A percentile compares a stretch with the other conserved stretches of the same genome.
Evolutionary conservation across 106 monocot species (phyloP).

Genomic region (Hemerocallis citrina): DNA sequence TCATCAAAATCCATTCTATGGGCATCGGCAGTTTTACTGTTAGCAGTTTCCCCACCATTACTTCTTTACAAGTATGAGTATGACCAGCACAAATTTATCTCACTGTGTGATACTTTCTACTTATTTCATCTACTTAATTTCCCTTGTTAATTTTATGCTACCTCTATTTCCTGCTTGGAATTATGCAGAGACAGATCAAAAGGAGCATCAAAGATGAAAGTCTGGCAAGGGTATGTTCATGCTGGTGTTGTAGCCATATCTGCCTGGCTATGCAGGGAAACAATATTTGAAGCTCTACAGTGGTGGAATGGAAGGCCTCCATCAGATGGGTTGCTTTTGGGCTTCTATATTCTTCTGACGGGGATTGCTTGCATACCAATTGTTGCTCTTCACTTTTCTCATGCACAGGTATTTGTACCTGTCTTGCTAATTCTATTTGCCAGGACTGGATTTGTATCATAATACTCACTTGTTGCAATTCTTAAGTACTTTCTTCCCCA

Average conservation of each 20-base stretch:
- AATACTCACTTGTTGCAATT: too few species aligned
- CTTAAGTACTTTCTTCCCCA: too few species aligned
- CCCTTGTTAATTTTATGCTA: background rate
- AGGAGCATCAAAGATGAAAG: slow-evolving; percentile 81
- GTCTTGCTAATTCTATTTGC: too few species aligned
- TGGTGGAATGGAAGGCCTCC: slow-evolving; percentile 94
- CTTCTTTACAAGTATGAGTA: slow-evolving; percentile 90
- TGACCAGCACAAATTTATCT: slow-evolving; percentile 7
- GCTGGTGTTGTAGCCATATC: slow-evolving; percentile 76
- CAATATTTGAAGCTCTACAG: slow-evolving; percentile 93
- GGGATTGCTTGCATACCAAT: slow-evolving; percentile 87
- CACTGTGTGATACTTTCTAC: background rate
- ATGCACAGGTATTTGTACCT: slow-evolving; percentile 54
- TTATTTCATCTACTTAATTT: background rate
- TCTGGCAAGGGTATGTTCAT: slow-evolving; percentile 87
- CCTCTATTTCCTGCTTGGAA: slow-evolving; percentile 7
- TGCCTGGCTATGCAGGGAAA: slow-evolving; percentile 83
- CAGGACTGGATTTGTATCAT: too few species aligned
- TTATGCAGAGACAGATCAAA: slow-evolving; percentile 70
- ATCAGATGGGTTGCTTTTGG: slow-evolving; percentile 88
- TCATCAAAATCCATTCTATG: slow-evolving; percentile 78
- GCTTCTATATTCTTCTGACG: slow-evolving; percentile 70
- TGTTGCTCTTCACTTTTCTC: slow-evolving; percentile 90
- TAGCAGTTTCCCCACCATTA: slow-evolving; percentile 89
- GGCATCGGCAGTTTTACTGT: slow-evolving; percentile 69